A percentile compares a stretch with the other conserved stretches of the same genome.
phyloP scores from a whole-genome alignment of 2,329 filamentous ascomycete species.

The Dothideomycetidae sp. region DNA sequence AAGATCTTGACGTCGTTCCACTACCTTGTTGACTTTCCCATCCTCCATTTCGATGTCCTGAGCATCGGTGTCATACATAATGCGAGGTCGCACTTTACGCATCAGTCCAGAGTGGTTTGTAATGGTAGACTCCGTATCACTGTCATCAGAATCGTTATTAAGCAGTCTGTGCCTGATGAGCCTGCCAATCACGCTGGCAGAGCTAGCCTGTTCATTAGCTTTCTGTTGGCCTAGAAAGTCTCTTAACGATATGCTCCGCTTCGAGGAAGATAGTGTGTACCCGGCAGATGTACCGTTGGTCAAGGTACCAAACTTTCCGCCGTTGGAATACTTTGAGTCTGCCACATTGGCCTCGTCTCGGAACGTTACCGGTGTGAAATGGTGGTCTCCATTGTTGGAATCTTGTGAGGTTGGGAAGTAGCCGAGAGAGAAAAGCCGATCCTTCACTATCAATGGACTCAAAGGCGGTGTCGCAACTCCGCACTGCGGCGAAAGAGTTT shows the following conservation, averaged over 20 bases:
- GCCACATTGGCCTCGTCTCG: constrained; percentile 28
- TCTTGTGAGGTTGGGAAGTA: constrained; percentile 21
- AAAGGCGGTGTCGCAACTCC: constrained; percentile 22
- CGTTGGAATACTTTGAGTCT: constrained; percentile 37
- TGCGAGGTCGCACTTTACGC: constrained; percentile 6
- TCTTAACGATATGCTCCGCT: constrained; percentile 7
- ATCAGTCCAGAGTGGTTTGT: not conserved
- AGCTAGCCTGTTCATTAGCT: not conserved
- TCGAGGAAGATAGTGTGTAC: not conserved
- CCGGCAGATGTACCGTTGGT: not conserved
- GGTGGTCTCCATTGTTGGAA: constrained; percentile 24
- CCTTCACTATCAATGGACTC: constrained; percentile 29
- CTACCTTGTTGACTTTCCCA: not conserved
- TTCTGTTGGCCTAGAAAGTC: constrained; percentile 1
- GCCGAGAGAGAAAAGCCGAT: constrained; percentile 34
- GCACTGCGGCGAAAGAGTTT: not conserved
- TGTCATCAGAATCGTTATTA: constrained; percentile 5
- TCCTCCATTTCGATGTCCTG: not conserved
- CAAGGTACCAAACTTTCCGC: constrained; percentile 29
- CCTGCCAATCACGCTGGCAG: not conserved
- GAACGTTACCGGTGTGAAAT: constrained; percentile 40
- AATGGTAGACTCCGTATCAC: constrained; percentile 3
- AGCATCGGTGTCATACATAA: constrained; percentile 3
- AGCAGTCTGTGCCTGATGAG: not conserved
- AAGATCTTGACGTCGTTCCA: constrained; percentile 10